A percentile compares a stretch with the other conserved stretches of the same genome.
Evolutionary conservation across 2,329 filamentous ascomycete species (phyloP).

Genomic region (Cladosporium oxysporum): DNA sequence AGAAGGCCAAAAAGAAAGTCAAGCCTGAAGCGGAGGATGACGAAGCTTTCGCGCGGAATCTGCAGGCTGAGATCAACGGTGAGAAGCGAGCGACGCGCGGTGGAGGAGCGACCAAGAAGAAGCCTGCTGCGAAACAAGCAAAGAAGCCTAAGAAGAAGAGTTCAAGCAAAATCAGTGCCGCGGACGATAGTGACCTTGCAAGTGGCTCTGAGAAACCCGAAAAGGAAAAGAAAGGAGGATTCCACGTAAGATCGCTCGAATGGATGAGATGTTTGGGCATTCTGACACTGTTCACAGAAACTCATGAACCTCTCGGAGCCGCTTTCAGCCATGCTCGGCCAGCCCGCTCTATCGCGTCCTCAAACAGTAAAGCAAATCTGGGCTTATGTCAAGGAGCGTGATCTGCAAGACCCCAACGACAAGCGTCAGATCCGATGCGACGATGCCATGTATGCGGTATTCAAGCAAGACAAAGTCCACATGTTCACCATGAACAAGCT

Average conservation of each 20-base stretch:
- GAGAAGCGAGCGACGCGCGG: slow-evolving; percentile 75
- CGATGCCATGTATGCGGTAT: slow-evolving; percentile 85
- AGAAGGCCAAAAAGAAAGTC: slow-evolving; percentile 63
- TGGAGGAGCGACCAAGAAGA: slow-evolving; percentile 61
- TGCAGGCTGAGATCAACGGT: slow-evolving; percentile 91
- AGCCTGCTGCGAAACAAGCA: slow-evolving; percentile 62
- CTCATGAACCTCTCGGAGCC: slow-evolving; percentile 72
- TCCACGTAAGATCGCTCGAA: slow-evolving; percentile 62
- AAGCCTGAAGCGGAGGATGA: slow-evolving; percentile 70
- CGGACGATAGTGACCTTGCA: slow-evolving; percentile 76
- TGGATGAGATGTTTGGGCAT: neutral
- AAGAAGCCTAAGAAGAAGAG: slow-evolving; percentile 71
- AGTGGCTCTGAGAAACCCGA: slow-evolving; percentile 57
- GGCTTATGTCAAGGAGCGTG: slow-evolving; percentile 86
- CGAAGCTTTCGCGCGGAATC: slow-evolving; percentile 78
- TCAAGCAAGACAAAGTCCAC: slow-evolving; percentile 86
- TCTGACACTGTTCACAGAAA: slow-evolving; percentile 50
- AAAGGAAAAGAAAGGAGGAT: slow-evolving; percentile 80
- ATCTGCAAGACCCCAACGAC: slow-evolving; percentile 87
- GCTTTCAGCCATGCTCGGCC: slow-evolving; percentile 69
- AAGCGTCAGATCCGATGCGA: slow-evolving; percentile 93
- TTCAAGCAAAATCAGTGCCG: slow-evolving; percentile 69
- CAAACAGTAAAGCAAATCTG: slow-evolving; percentile 96
- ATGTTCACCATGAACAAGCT: slow-evolving; percentile 99
- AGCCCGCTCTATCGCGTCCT: slow-evolving; percentile 80